These are phyloP conservation scores for Diospyros lotus DNA, from an alignment of 148 eudicot genomes.

Conservation along the genomic window DNA sequence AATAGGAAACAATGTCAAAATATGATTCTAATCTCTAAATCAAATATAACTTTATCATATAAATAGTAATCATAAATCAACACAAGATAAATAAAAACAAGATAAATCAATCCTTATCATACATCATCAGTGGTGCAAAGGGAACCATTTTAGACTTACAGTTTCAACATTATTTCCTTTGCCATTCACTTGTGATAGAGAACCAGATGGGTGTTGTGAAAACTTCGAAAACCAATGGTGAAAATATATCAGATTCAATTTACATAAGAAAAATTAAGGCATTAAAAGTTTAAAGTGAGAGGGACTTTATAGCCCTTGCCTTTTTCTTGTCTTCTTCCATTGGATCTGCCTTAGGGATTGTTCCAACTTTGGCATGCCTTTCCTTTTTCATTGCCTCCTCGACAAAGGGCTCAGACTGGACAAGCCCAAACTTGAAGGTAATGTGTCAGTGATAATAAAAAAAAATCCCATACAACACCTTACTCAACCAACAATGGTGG, in stretches of 20 bases:
- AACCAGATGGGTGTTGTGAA: slow-evolving; percentile 35
- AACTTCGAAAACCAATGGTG: slow-evolving; percentile 41
- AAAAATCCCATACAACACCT: too few relatives aligned
- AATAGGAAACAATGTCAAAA: too few relatives aligned
- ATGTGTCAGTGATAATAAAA: too few relatives aligned
- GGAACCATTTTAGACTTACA: slow-evolving; percentile 27
- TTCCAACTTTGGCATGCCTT: slow-evolving; percentile 61
- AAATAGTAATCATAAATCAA: too few relatives aligned
- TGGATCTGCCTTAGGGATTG: slow-evolving; percentile 40
- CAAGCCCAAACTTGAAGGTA: slow-evolving; percentile 60
- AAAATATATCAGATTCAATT: background rate
- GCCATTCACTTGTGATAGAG: slow-evolving; percentile 33
- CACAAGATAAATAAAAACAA: too few relatives aligned
- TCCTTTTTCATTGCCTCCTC: slow-evolving; percentile 88
- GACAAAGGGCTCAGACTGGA: slow-evolving; percentile 35
- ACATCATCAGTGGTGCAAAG: background rate
- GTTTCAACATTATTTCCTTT: slow-evolving; percentile 36
- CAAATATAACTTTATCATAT: too few relatives aligned
- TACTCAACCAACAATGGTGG: too few relatives aligned
- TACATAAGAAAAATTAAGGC: background rate
- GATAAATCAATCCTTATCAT: background rate
- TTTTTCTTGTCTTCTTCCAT: slow-evolving; percentile 89
- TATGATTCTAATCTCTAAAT: too few relatives aligned
- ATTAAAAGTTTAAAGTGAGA: background rate
- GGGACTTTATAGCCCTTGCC: slow-evolving; percentile 82